A percentile compares a stretch with the other conserved stretches of the same genome.
Conservation (phyloP, 371 early-diverging fungal genomes). For the Funneliformis caledonium region DNA sequence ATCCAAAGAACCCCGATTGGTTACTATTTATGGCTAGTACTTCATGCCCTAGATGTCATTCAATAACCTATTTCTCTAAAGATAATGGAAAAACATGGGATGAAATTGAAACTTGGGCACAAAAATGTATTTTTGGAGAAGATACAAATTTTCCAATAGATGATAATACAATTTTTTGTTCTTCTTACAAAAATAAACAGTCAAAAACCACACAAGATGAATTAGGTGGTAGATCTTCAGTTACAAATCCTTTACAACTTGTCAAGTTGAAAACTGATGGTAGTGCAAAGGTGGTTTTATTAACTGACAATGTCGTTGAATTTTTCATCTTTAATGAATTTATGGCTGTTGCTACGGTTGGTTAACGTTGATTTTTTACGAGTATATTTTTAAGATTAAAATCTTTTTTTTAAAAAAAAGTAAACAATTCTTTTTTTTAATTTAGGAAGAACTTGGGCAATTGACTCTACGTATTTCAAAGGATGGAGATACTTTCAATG, state of each 20-base stretch:
- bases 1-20: slow-evolving; percentile 81
- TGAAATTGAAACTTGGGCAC: slow-evolving; percentile 77
- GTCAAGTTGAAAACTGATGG: slow-evolving; percentile 42
- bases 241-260: slow-evolving; percentile 57
- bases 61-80: slow-evolving; percentile 69
- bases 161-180: slow-evolving; percentile 74
- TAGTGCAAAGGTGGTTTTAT: slow-evolving; percentile 41
- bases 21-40: slow-evolving; percentile 73
- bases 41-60: slow-evolving; percentile 59
- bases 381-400: neutral
- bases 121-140: slow-evolving; percentile 86
- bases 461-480: slow-evolving; percentile 70
- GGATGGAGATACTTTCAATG: slow-evolving; percentile 72
- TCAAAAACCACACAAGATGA: slow-evolving; percentile 54
- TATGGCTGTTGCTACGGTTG: slow-evolving; percentile 74
- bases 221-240: slow-evolving; percentile 50
- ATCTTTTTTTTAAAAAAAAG: neutral
- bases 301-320: slow-evolving; percentile 60
- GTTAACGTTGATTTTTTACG: slow-evolving; percentile 19
- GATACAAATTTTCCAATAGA: slow-evolving; percentile 54
- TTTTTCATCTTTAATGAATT: slow-evolving; percentile 68
- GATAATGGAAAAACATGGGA: slow-evolving; percentile 80
- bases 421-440: slow-evolving; percentile 4
- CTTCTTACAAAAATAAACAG: slow-evolving; percentile 67
- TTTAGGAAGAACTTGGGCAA: slow-evolving; percentile 51